Base-by-base conservation (phyloP, 805 yeast genomes). In the Lipomyces sp. region DNA sequence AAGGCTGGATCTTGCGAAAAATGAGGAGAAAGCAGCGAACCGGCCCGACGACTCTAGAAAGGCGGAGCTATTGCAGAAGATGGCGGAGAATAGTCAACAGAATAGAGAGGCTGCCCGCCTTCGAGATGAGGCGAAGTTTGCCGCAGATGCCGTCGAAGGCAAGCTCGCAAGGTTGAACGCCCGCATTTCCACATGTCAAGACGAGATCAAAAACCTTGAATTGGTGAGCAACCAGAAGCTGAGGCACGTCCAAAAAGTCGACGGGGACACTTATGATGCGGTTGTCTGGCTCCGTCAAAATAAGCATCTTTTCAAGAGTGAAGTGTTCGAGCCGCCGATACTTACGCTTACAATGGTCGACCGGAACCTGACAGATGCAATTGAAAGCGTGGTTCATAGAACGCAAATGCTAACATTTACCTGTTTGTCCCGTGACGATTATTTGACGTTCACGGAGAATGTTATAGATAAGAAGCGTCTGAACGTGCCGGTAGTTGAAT, bases 281-380 rank as follows among this genome's bases (percentile, higher is more conserved):
- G 80, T 87, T 1, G 64, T 74, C 34, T 72, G 78, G 15, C 74
- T 89, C 54, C 80, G 88, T 57, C 69, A 78, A 13, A 71, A 79
- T 29, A 74, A 77, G 33, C 72, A 73, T 1, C 74, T 75, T 4
- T 80, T 87, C 59, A 73, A 77, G 57, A 77, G 77, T 0, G 75
- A 77, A 11, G 85, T 90, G 62, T 85, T 80, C 64, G 96, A 90
- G 73, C 96, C 97, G 0, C 93, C 98, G 0, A 77, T 88, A 7
- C 79, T 92, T 34, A 81, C 89, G 0, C 81, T 94, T 30, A 80
- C 84, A 3, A 84, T 88, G 0, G 80, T 80, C 0, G 84, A 87
- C 64, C 75, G 77, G 8, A 71, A 75, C 8, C 83, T 82, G 71
- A 87, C 90, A 0, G 80, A 82, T 8, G 85, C 84, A 64, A 75